Conservation (phyloP, 495 filamentous ascomycete species). For the Alectoria sarmentosa region DNA sequence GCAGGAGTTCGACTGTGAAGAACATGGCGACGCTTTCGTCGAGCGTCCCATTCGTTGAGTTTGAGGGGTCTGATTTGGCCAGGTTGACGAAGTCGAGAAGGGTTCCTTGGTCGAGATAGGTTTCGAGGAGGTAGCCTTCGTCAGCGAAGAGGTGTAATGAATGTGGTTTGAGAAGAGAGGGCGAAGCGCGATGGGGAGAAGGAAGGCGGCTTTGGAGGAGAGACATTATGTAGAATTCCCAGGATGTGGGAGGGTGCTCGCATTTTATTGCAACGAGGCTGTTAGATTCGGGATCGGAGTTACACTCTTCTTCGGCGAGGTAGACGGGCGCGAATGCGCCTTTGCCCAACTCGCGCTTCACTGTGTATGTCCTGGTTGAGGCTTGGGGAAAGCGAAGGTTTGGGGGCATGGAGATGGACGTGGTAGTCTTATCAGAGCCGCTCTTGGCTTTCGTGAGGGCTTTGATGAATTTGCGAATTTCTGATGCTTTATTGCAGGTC, state of each 20-base stretch:
- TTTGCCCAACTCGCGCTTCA: conserved; percentile 83
- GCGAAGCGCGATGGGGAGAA: conserved; percentile 54
- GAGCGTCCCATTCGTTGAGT: conserved; percentile 46
- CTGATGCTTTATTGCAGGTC: conserved; percentile 52
- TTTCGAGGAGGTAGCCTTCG: conserved; percentile 81
- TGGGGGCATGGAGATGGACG: conserved; percentile 48
- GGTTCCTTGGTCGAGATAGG: conserved; percentile 84
- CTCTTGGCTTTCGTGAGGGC: conserved; percentile 54
- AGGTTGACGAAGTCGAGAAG: conserved; percentile 89
- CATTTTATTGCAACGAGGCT: conserved; percentile 86
- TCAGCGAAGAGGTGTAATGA: conserved; percentile 83
- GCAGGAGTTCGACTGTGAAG: conserved; percentile 84
- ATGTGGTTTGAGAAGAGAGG: conserved; percentile 71
- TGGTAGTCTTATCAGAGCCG: conserved; percentile 53
- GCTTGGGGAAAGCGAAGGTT: conserved; percentile 59
- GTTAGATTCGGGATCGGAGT: conserved; percentile 39
- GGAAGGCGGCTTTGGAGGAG: conserved; percentile 67
- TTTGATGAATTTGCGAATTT: conserved; percentile 76
- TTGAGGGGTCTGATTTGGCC: conserved; percentile 55
- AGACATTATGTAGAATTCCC: conserved; percentile 97
- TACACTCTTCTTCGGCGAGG: conserved; percentile 59
- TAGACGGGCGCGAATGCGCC: conserved; percentile 96
- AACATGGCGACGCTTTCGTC: conserved; percentile 92
- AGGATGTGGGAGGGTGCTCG: conserved; percentile 78
- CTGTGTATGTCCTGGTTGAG: conserved; percentile 53